Evolutionary conservation across 164 flowering plant genomes (phyloP).

Genomic region (Macadamia tetraphylla): DNA sequence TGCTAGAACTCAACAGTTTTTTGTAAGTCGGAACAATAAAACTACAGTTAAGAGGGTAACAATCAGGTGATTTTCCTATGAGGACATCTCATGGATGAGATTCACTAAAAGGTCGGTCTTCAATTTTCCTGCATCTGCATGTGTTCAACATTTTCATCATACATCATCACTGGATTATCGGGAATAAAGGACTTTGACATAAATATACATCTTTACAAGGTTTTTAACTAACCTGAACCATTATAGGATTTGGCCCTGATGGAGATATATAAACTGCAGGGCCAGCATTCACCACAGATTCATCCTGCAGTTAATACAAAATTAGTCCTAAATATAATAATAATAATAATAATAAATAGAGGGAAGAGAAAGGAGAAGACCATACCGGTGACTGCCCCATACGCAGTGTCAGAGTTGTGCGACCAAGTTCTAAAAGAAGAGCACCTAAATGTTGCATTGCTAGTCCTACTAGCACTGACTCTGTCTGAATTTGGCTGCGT

Average conservation of each 20-base stretch:
- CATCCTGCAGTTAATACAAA: conserved; percentile 43
- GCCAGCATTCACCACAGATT: conserved; percentile 81
- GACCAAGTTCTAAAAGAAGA: conserved; percentile 91
- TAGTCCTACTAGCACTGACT: conserved; percentile 60
- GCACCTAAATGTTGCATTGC: conserved; percentile 95
- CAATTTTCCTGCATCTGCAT: too few relatives aligned
- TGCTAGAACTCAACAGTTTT: too few relatives aligned
- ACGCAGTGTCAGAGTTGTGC: conserved; percentile 70
- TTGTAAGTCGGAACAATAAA: too few relatives aligned
- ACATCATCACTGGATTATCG: too few relatives aligned
- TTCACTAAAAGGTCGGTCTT: too few relatives aligned
- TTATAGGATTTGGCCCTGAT: conserved; percentile 87
- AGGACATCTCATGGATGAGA: too few relatives aligned
- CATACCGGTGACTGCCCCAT: conserved; percentile 93
- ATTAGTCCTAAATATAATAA: neutral
- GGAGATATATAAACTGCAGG: conserved; percentile 91
- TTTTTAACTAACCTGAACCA: conserved; percentile 72
- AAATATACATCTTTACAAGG: neutral
- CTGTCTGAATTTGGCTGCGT: conserved; percentile 70
- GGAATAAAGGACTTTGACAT: neutral
- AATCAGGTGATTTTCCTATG: too few relatives aligned
- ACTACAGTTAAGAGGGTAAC: too few relatives aligned
- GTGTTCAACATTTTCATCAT: too few relatives aligned
- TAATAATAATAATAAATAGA: neutral
- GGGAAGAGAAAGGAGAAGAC: conserved; percentile 3